Evolutionary conservation across 2,329 filamentous ascomycete genomes (phyloP), one percentile per base, ranked within the genome.

Genomic region (Tolypocladium pustulatum): DNA sequence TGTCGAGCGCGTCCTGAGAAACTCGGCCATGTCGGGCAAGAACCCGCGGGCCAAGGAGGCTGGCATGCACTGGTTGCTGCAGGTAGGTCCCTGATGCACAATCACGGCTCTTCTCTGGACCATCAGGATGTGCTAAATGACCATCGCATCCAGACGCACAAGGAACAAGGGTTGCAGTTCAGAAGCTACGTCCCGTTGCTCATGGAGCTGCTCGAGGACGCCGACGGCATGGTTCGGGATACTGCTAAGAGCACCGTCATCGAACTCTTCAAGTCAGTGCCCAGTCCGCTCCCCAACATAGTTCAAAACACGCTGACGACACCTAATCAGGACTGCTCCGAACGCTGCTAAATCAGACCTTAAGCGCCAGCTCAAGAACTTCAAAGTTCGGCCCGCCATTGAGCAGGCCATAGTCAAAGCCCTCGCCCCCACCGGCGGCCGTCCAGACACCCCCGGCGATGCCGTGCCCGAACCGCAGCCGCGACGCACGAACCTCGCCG

Each of bases 181-280:
- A 88, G 90, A 62, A 78, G 78, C 67, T 96, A 95, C 70, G 91
- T 96, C 1, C 88, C 90, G 3, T 81, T 82, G 13, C 80, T 97
- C 46, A 93, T 97, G 76, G 87, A 90, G 58, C 82, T 94, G 64
- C 81, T 97, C 49, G 93, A 97, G 73, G 92, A 97, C 71, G 89
- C 91, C 12, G 93, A 96, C 71, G 88, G 89, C 55, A 87, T 85
- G 73, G 91, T 97, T 63, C 85, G 93, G 70, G 91, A 96, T 67
- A 82, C 84, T 41, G 91, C 92, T 61, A 96, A 94, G 75, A 78
- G 78, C 58, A 88, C 90, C 1, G 86, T 97, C 55, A 89, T 97
- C 60, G 89, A 94, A 63, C 81, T 97, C 37, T 97, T 97, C 75
- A 83, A 81, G 88, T 91, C 75, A 27, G 53, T 51, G n/a, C 53